A percentile compares a stretch with the other conserved stretches of the same genome.
phyloP scores from a whole-genome alignment of 345 rosid genomes.

The Erucastrum elatum region DNA sequence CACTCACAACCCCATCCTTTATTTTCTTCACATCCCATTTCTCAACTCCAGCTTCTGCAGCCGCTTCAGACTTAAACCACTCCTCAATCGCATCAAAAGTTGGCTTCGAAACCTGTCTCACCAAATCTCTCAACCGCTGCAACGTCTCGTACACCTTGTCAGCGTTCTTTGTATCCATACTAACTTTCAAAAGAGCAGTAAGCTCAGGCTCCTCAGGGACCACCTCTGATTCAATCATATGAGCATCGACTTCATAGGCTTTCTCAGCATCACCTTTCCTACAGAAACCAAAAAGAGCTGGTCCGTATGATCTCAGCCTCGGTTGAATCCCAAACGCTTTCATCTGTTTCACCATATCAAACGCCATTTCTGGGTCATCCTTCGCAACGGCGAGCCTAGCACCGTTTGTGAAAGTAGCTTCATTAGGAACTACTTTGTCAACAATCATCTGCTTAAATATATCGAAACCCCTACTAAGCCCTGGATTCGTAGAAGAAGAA shows the following conservation, averaged over 20 bases:
- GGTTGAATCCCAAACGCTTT: constrained; percentile 64
- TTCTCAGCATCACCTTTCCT: constrained; percentile 54
- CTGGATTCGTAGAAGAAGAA: constrained; percentile 43
- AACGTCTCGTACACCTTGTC: constrained; percentile 76
- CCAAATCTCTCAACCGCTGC: constrained; percentile 70
- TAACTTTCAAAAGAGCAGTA: constrained; percentile 71
- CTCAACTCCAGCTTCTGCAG: constrained; percentile 54
- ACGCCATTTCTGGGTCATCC: constrained; percentile 91
- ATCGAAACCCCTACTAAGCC: constrained; percentile 68
- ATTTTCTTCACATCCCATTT: constrained; percentile 60
- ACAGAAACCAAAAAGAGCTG: constrained; percentile 83
- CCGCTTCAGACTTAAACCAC: constrained; percentile 72
- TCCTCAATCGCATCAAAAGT: constrained; percentile 56
- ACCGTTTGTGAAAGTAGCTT: constrained; percentile 81
- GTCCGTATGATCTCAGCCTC: constrained; percentile 81
- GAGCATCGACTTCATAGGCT: constrained; percentile 79
- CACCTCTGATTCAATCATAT: constrained; percentile 80
- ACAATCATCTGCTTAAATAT: constrained; percentile 72
- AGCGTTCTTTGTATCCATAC: constrained; percentile 47
- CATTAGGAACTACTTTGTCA: constrained; percentile 71
- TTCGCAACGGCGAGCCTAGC: constrained; percentile 75
- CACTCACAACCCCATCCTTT: constrained; percentile 57
- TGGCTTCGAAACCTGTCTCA: constrained; percentile 64
- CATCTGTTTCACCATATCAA: constrained; percentile 85
- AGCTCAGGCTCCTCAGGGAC: constrained; percentile 83